Conservation (phyloP, 1,284 basidiomycete genomes). For the Moesziomyces sp. region DNA sequence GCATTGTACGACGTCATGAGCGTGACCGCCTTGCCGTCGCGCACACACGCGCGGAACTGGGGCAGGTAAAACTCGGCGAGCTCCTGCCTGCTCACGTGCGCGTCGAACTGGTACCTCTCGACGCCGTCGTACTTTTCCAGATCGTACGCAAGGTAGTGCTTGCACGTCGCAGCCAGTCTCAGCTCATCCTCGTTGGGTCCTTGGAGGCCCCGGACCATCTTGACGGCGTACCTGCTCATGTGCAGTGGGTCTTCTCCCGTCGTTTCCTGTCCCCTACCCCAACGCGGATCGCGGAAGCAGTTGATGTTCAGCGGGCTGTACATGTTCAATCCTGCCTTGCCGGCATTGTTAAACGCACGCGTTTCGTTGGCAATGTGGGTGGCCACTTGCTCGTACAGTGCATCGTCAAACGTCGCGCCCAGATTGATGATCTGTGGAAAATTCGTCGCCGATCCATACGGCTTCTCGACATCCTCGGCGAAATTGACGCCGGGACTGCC, state of each 20-base stretch:
- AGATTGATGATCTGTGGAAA: conserved; percentile 35
- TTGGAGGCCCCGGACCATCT: conserved; percentile 19
- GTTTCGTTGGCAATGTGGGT: conserved; percentile 28
- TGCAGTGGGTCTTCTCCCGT: conserved; percentile 27
- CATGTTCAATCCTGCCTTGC: conserved; percentile 18
- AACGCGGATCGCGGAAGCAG: conserved; percentile 27
- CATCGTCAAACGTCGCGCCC: conserved; percentile 35
- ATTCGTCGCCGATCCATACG: conserved; percentile 18
- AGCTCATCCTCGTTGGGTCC: conserved; percentile 3
- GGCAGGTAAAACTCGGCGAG: conserved; percentile 28
- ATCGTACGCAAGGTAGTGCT: conserved; percentile 31
- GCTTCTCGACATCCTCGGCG: conserved; percentile 1
- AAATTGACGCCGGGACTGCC: conserved; percentile 24
- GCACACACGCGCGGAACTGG: conserved; percentile 28
- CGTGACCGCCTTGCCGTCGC: conserved; percentile 20
- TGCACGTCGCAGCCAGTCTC: conserved; percentile 21
- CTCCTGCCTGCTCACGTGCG: conserved; percentile 32
- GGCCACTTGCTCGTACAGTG: conserved; percentile 11
- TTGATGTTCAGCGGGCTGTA: conserved; percentile 34
- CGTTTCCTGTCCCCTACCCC: conserved; percentile 32
- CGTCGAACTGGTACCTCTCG: conserved; percentile 28
- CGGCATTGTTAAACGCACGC: conserved; percentile 26
- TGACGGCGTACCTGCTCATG: conserved; percentile 12
- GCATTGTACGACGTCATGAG: conserved; percentile 33
- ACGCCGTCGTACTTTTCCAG: conserved; percentile 16